Evolutionary conservation across 2,329 filamentous ascomycete species (phyloP).

Genomic region (Penicillium verrucosum): DNA sequence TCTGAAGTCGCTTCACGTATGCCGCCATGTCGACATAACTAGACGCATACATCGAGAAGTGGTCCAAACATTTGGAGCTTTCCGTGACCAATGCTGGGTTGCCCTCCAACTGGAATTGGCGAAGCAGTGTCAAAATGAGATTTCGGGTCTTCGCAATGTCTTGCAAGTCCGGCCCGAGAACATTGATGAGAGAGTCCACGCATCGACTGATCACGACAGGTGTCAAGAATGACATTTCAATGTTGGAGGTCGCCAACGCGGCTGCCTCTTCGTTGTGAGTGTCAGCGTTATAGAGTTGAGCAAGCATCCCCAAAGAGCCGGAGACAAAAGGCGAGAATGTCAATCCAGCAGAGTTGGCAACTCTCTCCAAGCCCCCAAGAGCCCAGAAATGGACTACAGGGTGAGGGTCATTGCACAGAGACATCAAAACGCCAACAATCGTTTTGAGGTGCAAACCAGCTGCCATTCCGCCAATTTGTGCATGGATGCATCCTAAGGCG

Average conservation of each 20-base stretch:
- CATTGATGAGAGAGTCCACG: constrained; percentile 93
- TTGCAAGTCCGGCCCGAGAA: constrained; percentile 90
- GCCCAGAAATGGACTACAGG: constrained; percentile 97
- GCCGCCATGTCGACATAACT: constrained; percentile 77
- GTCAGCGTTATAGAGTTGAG: constrained; percentile 87
- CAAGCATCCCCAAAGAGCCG: constrained; percentile 87
- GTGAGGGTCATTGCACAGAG: constrained; percentile 90
- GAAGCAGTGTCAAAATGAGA: constrained; percentile 80
- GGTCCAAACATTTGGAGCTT: constrained; percentile 79
- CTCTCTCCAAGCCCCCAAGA: constrained; percentile 77
- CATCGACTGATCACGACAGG: constrained; percentile 80
- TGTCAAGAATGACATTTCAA: constrained; percentile 81
- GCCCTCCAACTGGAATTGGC: constrained; percentile 75
- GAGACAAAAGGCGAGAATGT: constrained; percentile 89
- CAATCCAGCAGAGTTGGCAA: constrained; percentile 86
- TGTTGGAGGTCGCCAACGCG: constrained; percentile 79
- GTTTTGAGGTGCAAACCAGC: constrained; percentile 95
- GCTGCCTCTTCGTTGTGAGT: constrained; percentile 82
- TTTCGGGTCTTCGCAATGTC: constrained; percentile 89
- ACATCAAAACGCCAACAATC: constrained; percentile 97
- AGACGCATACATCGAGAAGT: constrained; percentile 87
- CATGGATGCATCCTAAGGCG: constrained; percentile 88
- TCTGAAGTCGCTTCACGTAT: constrained; percentile 80
- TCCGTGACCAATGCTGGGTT: constrained; percentile 69
- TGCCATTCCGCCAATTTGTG: constrained; percentile 95